phyloP scores from a whole-genome alignment of 2,329 filamentous ascomycete species.

The Beauveria scarabaeidicola region DNA sequence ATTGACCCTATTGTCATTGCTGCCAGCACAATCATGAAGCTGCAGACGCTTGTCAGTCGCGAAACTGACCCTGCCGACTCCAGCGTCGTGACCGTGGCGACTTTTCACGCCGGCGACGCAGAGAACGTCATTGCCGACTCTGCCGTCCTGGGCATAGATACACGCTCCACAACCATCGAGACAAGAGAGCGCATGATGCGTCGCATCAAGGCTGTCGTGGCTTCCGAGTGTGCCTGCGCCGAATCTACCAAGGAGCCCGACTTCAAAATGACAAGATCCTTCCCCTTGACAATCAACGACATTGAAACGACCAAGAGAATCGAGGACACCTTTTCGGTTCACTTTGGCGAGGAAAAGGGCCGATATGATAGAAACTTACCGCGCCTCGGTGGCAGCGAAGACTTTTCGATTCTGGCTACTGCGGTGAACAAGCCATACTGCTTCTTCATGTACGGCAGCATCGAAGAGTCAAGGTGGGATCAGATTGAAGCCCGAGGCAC shows the following conservation, averaged over 20 bases:
- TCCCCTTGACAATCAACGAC: conserved; percentile 47
- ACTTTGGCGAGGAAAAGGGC: conserved; percentile 31
- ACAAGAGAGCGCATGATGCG: conserved; percentile 26
- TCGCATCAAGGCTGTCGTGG: conserved; percentile 34
- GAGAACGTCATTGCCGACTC: conserved; percentile 38
- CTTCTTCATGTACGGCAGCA: conserved; percentile 18
- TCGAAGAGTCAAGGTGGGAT: conserved; percentile 15
- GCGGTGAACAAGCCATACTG: conserved; percentile 12
- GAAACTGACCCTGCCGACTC: conserved; percentile 27
- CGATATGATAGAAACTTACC: conserved; percentile 28
- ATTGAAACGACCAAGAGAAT: conserved; percentile 31
- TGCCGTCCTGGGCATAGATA: conserved; percentile 31
- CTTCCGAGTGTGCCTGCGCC: conserved; percentile 44
- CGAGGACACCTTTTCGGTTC: conserved; percentile 32
- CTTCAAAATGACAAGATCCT: conserved; percentile 31
- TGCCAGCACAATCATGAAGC: conserved; percentile 27
- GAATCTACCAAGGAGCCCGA: conserved; percentile 34
- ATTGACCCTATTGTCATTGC: conserved; percentile 41
- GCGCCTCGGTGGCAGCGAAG: conserved; percentile 43
- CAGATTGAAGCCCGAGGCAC: conserved; percentile 11
- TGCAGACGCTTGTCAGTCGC: conserved; percentile 24
- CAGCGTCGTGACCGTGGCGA: conserved; percentile 36
- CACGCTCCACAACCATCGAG: conserved; percentile 25
- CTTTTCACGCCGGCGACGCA: conserved; percentile 31
- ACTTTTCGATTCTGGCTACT: conserved; percentile 34